Evolutionary conservation across 192 early-diverging fungal genomes (phyloP).

Genomic region (Coemansia sp.): DNA sequence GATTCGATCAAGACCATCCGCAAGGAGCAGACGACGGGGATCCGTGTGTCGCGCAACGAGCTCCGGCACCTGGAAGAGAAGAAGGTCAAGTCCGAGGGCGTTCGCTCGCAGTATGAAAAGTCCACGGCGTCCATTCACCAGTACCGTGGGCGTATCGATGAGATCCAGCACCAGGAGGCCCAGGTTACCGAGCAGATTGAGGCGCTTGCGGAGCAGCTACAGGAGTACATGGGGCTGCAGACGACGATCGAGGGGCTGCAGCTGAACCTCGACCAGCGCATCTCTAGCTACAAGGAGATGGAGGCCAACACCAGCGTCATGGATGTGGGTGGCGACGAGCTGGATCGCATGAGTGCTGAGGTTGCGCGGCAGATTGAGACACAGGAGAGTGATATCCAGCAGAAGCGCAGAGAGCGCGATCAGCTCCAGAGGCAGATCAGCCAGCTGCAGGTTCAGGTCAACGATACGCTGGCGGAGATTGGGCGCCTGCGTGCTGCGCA

Average conservation of each 20-base stretch:
- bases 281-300: slow-evolving; percentile 44
- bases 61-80: slow-evolving; percentile 64
- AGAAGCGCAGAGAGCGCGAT: slow-evolving; percentile 19
- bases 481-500: slow-evolving; percentile 24
- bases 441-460: slow-evolving; percentile 9
- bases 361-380: slow-evolving; percentile 21
- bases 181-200: slow-evolving; percentile 46
- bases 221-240: slow-evolving; percentile 36
- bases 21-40: slow-evolving; percentile 61
- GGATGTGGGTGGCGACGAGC: slow-evolving; percentile 53
- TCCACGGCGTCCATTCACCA: slow-evolving; percentile 43
- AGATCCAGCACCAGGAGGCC: slow-evolving; percentile 36
- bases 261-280: slow-evolving; percentile 29
- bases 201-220: slow-evolving; percentile 43
- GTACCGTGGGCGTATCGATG: slow-evolving; percentile 34
- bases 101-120: slow-evolving; percentile 39
- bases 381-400: slow-evolving; percentile 28
- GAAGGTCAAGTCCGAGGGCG: slow-evolving; percentile 64
- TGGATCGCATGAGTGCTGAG: slow-evolving; percentile 53
- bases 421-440: slow-evolving; percentile 7
- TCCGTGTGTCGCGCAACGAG: slow-evolving; percentile 58
- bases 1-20: slow-evolving; percentile 70
- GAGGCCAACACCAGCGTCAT: slow-evolving; percentile 37
- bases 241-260: slow-evolving; percentile 38
- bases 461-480: slow-evolving; percentile 25